phyloP scores from a whole-genome alignment of 805 yeast genomes.

The Teunomyces gatunensis region DNA sequence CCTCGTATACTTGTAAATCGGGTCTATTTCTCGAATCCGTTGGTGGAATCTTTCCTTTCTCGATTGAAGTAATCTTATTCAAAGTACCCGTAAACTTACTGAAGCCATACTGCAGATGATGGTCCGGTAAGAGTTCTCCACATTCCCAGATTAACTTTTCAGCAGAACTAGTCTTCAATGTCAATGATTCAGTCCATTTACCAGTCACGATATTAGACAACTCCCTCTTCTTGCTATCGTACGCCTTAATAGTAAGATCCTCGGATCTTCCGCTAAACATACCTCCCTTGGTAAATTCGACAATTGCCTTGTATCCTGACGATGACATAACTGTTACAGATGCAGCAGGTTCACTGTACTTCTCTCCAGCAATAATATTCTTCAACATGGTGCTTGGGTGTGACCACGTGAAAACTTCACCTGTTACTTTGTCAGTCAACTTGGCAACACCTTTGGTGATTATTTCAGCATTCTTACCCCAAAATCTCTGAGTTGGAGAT shows the following conservation, averaged over 20 bases:
- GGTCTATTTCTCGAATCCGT: slow-evolving; percentile 91
- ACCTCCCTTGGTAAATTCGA: slow-evolving; percentile 76
- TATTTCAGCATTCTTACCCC: slow-evolving; percentile 92
- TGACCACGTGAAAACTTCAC: slow-evolving; percentile 75
- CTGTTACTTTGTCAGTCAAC: slow-evolving; percentile 54
- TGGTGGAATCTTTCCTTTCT: slow-evolving; percentile 63
- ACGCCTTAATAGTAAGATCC: slow-evolving; percentile 48
- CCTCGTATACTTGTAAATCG: slow-evolving; percentile 71
- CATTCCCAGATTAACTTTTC: slow-evolving; percentile 64
- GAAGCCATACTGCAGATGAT: slow-evolving; percentile 75
- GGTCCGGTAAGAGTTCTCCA: slow-evolving; percentile 59
- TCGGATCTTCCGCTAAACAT: slow-evolving; percentile 86
- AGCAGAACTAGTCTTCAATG: slow-evolving; percentile 40
- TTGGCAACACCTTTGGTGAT: slow-evolving; percentile 68
- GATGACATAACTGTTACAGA: slow-evolving; percentile 64
- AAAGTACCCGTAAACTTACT: slow-evolving; percentile 77
- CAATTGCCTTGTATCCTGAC: slow-evolving; percentile 64
- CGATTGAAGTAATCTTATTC: slow-evolving; percentile 75
- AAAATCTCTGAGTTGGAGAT: slow-evolving; percentile 80
- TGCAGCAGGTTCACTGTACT: slow-evolving; percentile 83
- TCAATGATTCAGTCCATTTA: slow-evolving; percentile 77
- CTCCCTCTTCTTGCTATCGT: slow-evolving; percentile 32
- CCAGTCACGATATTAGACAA: slow-evolving; percentile 55
- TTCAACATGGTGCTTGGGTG: slow-evolving; percentile 82
- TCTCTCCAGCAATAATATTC: slow-evolving; percentile 91